Percentiles rank a stretch among this genome's conserved stretches.
Evolutionary conservation across 192 early-diverging fungal genomes (phyloP).

Genomic region (Coemansia umbellata): DNA sequence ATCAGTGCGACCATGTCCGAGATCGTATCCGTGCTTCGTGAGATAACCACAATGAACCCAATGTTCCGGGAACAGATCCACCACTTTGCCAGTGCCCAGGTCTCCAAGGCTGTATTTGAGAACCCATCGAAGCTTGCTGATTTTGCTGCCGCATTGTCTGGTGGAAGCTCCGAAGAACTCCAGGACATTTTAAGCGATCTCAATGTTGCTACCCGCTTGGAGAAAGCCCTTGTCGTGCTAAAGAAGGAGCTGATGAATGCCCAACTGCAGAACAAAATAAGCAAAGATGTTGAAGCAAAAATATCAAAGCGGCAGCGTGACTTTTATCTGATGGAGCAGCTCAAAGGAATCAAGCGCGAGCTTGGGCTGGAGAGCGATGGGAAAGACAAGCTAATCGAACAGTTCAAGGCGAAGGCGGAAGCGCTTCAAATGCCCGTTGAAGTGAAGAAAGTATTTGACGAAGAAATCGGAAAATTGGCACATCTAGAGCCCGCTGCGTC

Average conservation of each 20-base stretch:
- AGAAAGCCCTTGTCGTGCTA: conserved; percentile 87
- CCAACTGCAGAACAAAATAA: conserved; percentile 96
- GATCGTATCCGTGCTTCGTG: conserved; percentile 94
- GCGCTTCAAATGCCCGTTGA: conserved; percentile 85
- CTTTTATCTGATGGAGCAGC: conserved; percentile 99
- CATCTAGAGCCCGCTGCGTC: conserved; percentile 92
- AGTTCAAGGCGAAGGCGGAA: conserved; percentile 83
- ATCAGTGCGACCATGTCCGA: conserved; percentile 92
- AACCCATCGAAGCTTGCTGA: conserved; percentile 94
- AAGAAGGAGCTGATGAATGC: conserved; percentile 99
- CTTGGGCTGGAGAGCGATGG: conserved; percentile 96
- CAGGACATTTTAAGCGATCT: conserved; percentile 89
- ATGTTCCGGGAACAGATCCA: conserved; percentile 98
- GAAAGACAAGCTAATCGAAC: conserved; percentile 95
- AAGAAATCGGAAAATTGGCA: conserved; percentile 91
- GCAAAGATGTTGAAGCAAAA: conserved; percentile 96
- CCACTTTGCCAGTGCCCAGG: conserved; percentile 92
- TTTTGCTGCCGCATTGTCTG: conserved; percentile 94
- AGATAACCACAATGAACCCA: conserved; percentile 91
- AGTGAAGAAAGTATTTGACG: conserved; percentile 96
- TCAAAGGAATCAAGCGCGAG: conserved; percentile 99
- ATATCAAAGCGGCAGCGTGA: conserved; percentile 97
- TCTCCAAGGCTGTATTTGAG: conserved; percentile 91
- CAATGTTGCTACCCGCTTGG: conserved; percentile 84
- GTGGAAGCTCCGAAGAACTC: conserved; percentile 86